Evolutionary conservation across 306 rosid species (phyloP), one percentile per base, ranked within the genome.

Genomic region (Alnus glutinosa): DNA sequence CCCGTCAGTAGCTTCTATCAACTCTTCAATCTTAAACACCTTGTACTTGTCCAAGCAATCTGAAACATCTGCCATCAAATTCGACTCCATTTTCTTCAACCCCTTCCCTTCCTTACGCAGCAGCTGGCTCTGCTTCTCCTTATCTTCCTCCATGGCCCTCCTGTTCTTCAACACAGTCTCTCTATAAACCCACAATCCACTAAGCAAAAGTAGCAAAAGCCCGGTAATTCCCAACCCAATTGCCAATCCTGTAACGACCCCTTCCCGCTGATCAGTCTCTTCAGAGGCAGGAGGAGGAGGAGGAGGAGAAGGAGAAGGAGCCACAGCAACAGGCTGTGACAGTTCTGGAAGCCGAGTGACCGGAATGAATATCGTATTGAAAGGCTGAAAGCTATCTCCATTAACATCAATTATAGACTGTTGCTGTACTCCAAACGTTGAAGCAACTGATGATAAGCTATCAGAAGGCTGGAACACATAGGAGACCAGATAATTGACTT

Each of bases 21-120:
- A 66, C 39, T 95, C 94, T 12, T 91, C 93, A 58, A 91, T 80
- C 30, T 79, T 85, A 79, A 95, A 95, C 48, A 93, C 91, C 72
- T 89, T 92, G 66, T 95, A 93, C 87, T 95, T 95, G 52, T 95
- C 99, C 82, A 95, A 88, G 79, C 96, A 92, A 82, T 93, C 99
- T 0, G 97, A 90, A 12, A 95, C 98, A 81, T 89, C 94, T 2
- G 97, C 98, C 91, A 90, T 85, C 80, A 95, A 84, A 70, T 87
- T 87, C 82, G 63, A 81, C 73, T 90, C 92, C 87, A 67, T 76
- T 19, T 82, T 83, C 77, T 77, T 88, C n/a, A 36, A 37, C 63
- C 55, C 80, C 13, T 73, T 87, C 50, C 77, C 73, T 51, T 74
- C 86, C 11, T 49, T 72, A 67, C 42, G 61, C 3, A 82, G 8